Conservation (phyloP, 2,329 filamentous ascomycete genomes). For the Ceratocystis huliohia region DNA sequence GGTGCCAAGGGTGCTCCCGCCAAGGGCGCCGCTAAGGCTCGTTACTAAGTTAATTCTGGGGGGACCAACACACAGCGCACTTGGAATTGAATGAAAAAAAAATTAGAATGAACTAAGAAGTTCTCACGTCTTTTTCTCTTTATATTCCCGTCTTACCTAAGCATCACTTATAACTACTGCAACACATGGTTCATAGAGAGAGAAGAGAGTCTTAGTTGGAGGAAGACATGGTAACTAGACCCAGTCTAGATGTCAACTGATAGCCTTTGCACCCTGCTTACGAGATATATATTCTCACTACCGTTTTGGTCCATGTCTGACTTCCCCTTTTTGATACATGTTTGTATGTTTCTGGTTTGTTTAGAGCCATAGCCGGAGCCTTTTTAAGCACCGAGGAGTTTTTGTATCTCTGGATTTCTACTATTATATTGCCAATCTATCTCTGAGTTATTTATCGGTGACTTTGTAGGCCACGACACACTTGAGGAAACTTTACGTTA, state of each 20-base stretch:
- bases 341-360: not conserved
- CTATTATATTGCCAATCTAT: not conserved
- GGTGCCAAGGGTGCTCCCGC: constrained; percentile 77
- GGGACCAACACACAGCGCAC: constrained; percentile 19
- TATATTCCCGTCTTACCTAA: not conserved
- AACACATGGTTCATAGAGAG: not conserved
- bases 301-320: not conserved
- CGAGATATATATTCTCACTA: not conserved
- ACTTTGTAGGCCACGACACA: not conserved
- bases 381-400: not conserved
- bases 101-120: constrained; percentile 20
- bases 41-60: constrained; percentile 43
- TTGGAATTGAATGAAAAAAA: constrained; percentile 21
- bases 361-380: not conserved
- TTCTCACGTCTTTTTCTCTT: constrained; percentile 13
- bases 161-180: not conserved
- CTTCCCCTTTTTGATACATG: not conserved
- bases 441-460: not conserved
- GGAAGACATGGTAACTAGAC: not conserved
- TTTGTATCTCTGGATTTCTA: not conserved
- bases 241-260: not conserved
- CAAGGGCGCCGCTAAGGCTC: constrained; percentile 77
- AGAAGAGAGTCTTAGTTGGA: not conserved
- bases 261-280: not conserved
- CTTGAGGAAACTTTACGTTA: not conserved